phyloP scores from a whole-genome alignment of 2,329 filamentous ascomycete species.

The Colletotrichum sp. region DNA sequence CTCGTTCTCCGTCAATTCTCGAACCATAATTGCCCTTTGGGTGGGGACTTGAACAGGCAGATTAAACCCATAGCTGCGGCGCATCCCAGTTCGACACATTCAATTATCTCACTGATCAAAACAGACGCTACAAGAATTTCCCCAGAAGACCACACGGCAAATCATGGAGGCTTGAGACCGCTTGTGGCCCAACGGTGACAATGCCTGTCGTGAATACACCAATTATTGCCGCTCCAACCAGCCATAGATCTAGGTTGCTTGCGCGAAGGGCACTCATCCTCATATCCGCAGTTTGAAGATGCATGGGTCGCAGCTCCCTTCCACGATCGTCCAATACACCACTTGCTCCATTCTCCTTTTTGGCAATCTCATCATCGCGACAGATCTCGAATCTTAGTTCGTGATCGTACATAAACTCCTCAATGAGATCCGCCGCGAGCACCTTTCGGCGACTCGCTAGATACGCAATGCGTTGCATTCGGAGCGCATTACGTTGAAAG shows the following conservation, averaged over 20 bases:
- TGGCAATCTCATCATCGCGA: constrained; percentile 5
- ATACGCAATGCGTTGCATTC: constrained; percentile 43
- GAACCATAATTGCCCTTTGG: background rate
- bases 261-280: constrained; percentile 33
- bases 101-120: accelerated
- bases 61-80: background rate
- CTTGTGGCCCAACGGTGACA: background rate
- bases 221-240: background rate
- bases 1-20: background rate
- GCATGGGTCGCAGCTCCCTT: constrained; percentile 34
- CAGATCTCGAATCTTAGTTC: constrained; percentile 24
- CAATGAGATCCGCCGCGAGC: constrained; percentile 42
- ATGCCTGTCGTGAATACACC: background rate
- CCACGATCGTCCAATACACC: background rate
- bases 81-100: background rate
- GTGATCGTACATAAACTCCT: constrained; percentile 44
- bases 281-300: constrained; percentile 47
- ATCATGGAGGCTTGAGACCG: background rate
- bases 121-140: background rate
- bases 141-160: background rate
- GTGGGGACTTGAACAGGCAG: background rate
- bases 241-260: background rate
- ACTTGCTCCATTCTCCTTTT: background rate
- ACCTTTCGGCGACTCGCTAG: constrained; percentile 40
- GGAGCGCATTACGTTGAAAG: constrained; percentile 34